A percentile compares a stretch with the other conserved stretches of the same genome.
phyloP scores from a whole-genome alignment of 1,284 basidiomycete species.

The Tilletia caries region DNA sequence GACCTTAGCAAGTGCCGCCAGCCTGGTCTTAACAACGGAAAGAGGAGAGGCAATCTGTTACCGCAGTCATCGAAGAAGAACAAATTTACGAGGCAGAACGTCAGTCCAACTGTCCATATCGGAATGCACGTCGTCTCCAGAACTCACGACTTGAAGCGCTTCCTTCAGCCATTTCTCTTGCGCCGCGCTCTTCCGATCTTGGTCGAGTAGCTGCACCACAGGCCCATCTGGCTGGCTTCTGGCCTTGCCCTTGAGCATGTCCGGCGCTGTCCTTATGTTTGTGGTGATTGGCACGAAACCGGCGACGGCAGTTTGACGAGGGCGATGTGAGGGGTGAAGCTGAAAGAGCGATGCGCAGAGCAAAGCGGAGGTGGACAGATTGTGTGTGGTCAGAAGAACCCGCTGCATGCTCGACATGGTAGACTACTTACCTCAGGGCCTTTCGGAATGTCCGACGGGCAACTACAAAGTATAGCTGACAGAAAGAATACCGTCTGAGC shows the following conservation, averaged over 20 bases:
- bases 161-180: constrained; percentile 6
- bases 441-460: no score
- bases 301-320: not conserved
- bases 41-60: not conserved
- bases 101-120: no score
- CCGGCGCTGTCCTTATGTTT: no score
- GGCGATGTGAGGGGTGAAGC: not conserved
- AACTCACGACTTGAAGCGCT: constrained; percentile 3
- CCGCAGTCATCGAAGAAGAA: not conserved
- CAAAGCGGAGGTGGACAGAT: no score
- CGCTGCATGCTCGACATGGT: no score
- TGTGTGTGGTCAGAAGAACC: no score
- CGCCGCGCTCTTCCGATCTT: not conserved
- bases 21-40: not conserved
- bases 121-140: not conserved
- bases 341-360: no score
- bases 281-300: no score
- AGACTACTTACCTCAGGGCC: no score
- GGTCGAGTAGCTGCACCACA: not conserved
- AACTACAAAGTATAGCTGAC: no score
- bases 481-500: no score
- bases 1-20: not conserved
- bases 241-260: not conserved
- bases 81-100: no score
- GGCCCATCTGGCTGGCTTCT: not conserved